Base-by-base conservation (phyloP, 1,284 basidiomycete genomes). In the Heliocybe sulcata region DNA sequence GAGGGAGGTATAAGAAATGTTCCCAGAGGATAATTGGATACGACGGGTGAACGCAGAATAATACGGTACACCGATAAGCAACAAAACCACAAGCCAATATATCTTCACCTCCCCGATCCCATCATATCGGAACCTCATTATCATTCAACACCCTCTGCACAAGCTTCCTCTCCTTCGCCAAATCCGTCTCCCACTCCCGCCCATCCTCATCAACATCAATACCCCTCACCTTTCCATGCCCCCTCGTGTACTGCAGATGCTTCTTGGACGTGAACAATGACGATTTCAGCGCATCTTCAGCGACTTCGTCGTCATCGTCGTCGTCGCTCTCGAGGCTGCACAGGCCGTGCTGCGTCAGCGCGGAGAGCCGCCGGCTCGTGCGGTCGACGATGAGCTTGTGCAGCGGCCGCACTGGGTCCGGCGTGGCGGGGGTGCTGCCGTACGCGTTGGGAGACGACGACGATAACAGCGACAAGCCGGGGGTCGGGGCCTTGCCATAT, bases 181-280 rank as follows among this genome's bases (percentile, higher is more conserved):
- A 42, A 27, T 31, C 54, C 12, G 38, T 29, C 10, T 6, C 42
- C 56, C 49, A 50, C 53, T 27, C 48, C 52, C 51, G 33, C 14
- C 53, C 49, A 1, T 42, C 31, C 57, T 55, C 53, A 26, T 12
- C 53, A 38, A 25, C 20, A 49, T 31, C 50, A 54, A 27, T 53
- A 22, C 51, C 51, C 56, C 53, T 45, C 51, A 45, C 35, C 49
- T 45, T 59, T 58, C 11, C 53, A 62, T 52, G 59, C 60, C 48
- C 61, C 61, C 27, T 58, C 58, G 29, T 57, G 50, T 35, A 53
- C 47, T 45, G 57, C 31, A 59, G 59, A 31, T 59, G 59, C 48
- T 60, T 62, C 26, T 64, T 62, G 16, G 51, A 54, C 23, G 55
- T 60, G 51, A 60, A 57, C 54, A 64, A n/a, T n/a, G n/a, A n/a